Percentiles rank a stretch among this genome's conserved stretches.
phyloP scores from a whole-genome alignment of 148 eudicot species.

The Fagopyrum esculentum region DNA sequence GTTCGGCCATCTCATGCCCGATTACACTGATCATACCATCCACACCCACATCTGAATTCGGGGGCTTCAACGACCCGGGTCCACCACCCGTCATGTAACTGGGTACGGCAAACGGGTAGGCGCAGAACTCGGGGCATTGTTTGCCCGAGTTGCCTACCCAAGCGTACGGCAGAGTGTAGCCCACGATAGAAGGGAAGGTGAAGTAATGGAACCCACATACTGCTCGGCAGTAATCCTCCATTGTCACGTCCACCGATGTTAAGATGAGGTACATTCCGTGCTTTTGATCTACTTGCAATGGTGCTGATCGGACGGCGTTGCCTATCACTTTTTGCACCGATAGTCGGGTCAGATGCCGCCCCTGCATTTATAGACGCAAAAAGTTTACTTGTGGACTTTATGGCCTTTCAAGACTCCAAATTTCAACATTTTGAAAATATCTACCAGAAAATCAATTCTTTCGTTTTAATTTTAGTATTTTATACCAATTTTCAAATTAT shows the following conservation, averaged over 20 bases:
- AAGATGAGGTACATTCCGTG: conserved; percentile 74
- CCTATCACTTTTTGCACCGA: conserved; percentile 72
- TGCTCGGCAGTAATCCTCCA: conserved; percentile 89
- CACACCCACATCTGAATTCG: conserved; percentile 63
- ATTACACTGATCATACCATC: conserved; percentile 96
- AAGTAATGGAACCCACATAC: conserved; percentile 97
- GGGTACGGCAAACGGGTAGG: conserved; percentile 88
- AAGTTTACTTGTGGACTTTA: no score
- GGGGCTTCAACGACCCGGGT: conserved; percentile 43
- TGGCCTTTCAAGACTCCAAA: no score
- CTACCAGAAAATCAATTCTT: no score
- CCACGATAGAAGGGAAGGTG: conserved; percentile 82
- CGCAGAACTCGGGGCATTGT: conserved; percentile 91
- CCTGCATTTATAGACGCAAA: conserved; percentile 10
- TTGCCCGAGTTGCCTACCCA: conserved; percentile 87
- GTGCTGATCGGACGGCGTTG: conserved; percentile 46
- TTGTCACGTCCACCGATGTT: conserved; percentile 58
- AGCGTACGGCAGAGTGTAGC: conserved; percentile 88
- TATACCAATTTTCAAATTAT: no score
- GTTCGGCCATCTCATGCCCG: conserved; percentile 82
- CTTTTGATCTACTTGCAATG: conserved; percentile 66
- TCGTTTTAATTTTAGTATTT: no score
- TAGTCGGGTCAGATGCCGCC: conserved; percentile 55
- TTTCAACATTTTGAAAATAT: no score
- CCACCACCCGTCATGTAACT: conserved; percentile 71